A percentile compares a stretch with the other conserved stretches of the same genome.
Conservation (phyloP, 345 rosid species). For the Pugionium cornutum region DNA sequence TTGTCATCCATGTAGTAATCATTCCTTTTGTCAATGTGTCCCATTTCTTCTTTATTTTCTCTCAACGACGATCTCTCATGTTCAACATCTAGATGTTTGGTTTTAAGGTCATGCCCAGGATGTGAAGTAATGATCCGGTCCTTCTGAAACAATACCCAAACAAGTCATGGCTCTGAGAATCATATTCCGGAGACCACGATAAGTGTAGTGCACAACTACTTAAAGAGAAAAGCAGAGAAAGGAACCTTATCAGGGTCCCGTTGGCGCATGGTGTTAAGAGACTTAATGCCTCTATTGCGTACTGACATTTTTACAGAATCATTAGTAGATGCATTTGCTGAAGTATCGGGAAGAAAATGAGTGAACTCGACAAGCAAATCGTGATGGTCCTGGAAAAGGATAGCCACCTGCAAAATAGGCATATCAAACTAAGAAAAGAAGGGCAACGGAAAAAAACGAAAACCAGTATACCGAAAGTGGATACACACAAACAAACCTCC, state of each 20-base stretch:
- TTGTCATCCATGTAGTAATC: constrained; percentile 33
- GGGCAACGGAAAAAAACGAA: background rate
- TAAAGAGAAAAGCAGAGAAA: background rate
- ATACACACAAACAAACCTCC: constrained; percentile 52
- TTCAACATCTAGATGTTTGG: constrained; percentile 60
- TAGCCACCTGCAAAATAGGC: constrained; percentile 54
- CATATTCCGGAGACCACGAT: background rate
- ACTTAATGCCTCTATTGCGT: constrained; percentile 59
- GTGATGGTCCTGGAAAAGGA: constrained; percentile 65
- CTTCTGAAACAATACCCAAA: constrained; percentile 56
- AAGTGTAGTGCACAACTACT: background rate
- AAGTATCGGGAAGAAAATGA: constrained; percentile 77
- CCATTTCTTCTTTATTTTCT: constrained; percentile 67
- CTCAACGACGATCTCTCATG: constrained; percentile 54
- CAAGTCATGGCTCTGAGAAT: constrained; percentile 4
- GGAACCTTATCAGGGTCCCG: constrained; percentile 69
- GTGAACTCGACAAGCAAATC: constrained; percentile 76
- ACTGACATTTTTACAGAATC: constrained; percentile 56
- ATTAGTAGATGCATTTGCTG: constrained; percentile 56
- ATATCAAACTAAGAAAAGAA: background rate
- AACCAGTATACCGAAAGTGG: background rate
- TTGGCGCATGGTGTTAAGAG: constrained; percentile 51
- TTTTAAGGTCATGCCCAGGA: constrained; percentile 57
- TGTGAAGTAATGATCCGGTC: constrained; percentile 57
- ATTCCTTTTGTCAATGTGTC: constrained; percentile 66